Evolutionary conservation across 768 basidiomycete species (phyloP), one percentile per base, ranked within the genome.

Genomic region (Psilocybe subaeruginosa): DNA sequence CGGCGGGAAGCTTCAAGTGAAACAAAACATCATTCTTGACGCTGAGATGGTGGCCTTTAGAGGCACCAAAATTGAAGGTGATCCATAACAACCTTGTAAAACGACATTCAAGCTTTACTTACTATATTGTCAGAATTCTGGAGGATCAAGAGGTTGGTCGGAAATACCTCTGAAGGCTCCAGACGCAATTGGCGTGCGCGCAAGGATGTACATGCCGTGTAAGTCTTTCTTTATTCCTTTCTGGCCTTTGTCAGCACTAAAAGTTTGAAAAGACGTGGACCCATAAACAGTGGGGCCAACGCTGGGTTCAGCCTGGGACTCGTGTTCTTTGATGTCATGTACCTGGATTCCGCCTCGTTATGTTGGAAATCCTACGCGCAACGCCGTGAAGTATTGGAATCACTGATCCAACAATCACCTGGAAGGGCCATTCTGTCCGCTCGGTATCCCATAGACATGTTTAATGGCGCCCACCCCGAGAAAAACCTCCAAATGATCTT

Each of bases 21-120:
- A 70, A 53, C 69, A 75, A 54, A 80, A 81, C 64, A 66, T 86
- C 39, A 81, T 87, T 39, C 68, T 84, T 0, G 95, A 98, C 69
- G 95, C 94, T 2, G 95, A 98, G 73, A 93, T 97, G 88, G 89
- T 97, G 4, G 89, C 92, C 0, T 97, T 84, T 71, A 83, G 90
- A 39, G 89, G 88, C 29, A 73, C 77, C 8, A 69, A 77, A 27
- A 85, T 97, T 53, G 93, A 94, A 66, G 93, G 94, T 87, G 74
- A 77, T 78, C 23, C 14, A 37, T 27, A 49, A 27, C 16, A 17
- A 9, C 9, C 50, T 31, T 14, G 49, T 5, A 6, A 39, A 12
- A 33, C 39, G 8, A 33, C 14, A n/a, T 31, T 3, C 23, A 47
- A 30, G 56, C 27, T 16, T 48, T 45, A 47, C 27, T 19, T 54